These are phyloP conservation scores for Termitomyces sp. DNA, from an alignment of 768 basidiomycete species.

Conservation along the genomic window DNA sequence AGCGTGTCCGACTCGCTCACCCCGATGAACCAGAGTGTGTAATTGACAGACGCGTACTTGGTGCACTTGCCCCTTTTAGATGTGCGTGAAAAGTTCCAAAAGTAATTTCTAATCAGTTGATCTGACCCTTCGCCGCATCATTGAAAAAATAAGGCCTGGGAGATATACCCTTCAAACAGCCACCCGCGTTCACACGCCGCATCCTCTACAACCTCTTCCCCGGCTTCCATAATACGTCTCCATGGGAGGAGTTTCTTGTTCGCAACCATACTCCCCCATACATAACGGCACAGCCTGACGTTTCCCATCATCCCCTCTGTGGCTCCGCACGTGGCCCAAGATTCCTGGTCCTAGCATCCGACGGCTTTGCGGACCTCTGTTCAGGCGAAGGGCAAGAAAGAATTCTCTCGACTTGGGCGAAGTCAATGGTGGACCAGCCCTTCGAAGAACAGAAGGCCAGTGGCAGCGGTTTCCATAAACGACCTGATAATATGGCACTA, in stretches of 20 bases:
- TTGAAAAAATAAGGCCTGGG: constrained; percentile 45
- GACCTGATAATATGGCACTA: constrained; percentile 47
- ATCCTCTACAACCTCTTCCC: constrained; percentile 64
- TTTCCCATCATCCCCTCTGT: constrained; percentile 49
- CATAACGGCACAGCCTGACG: constrained; percentile 59
- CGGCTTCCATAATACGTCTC: constrained; percentile 54
- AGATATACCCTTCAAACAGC: constrained; percentile 70
- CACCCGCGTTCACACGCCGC: constrained; percentile 60
- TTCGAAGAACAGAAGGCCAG: constrained; percentile 12
- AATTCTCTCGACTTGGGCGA: constrained; percentile 51
- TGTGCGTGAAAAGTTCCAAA: constrained; percentile 40
- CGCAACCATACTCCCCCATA: constrained; percentile 62
- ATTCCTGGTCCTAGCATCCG: constrained; percentile 61
- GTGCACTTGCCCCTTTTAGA: constrained; percentile 73
- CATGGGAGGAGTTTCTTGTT: constrained; percentile 64
- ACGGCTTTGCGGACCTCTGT: constrained; percentile 63
- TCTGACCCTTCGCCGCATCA: constrained; percentile 3
- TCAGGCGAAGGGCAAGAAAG: constrained; percentile 37
- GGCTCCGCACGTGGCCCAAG: constrained; percentile 25
- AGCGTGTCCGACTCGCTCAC: constrained; percentile 58
- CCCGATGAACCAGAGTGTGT: constrained; percentile 68
- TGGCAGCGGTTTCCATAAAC: background rate
- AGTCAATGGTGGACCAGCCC: constrained; percentile 30
- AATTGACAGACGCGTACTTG: constrained; percentile 62
- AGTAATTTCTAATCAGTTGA: constrained; percentile 11